These are phyloP conservation scores for Protomyces pachydermus DNA, from an alignment of 1,139 yeast species.

Conservation along the genomic window DNA sequence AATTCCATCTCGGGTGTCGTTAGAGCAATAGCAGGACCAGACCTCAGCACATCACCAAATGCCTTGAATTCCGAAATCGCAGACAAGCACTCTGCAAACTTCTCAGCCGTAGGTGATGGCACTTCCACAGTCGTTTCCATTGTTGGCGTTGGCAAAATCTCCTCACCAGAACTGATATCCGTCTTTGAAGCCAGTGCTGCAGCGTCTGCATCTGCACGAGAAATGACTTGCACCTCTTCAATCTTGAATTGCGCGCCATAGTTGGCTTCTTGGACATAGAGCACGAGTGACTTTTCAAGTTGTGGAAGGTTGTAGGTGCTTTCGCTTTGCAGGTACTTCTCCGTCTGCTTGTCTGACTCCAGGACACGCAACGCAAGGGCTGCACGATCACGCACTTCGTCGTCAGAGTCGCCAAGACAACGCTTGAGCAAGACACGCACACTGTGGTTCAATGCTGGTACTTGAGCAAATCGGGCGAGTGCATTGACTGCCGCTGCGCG, in stretches of 20 bases:
- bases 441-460: slow-evolving; percentile 49
- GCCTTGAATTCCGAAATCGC: slow-evolving; percentile 63
- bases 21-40: slow-evolving; percentile 58
- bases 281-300: slow-evolving; percentile 70
- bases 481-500: slow-evolving; percentile 95
- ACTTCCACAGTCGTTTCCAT: slow-evolving; percentile 31
- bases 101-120: slow-evolving; percentile 48
- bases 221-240: slow-evolving; percentile 55
- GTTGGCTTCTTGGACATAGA: slow-evolving; percentile 59
- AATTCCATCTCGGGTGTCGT: slow-evolving; percentile 94
- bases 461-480: slow-evolving; percentile 78
- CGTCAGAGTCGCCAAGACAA: slow-evolving; percentile 84
- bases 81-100: slow-evolving; percentile 61
- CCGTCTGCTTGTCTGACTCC: slow-evolving; percentile 48
- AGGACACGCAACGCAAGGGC: slow-evolving; percentile 74
- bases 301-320: slow-evolving; percentile 66
- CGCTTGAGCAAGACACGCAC: slow-evolving; percentile 72
- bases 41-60: slow-evolving; percentile 72
- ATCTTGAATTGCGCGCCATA: slow-evolving; percentile 71
- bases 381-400: slow-evolving; percentile 98
- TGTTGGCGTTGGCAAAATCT: slow-evolving; percentile 27
- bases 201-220: slow-evolving; percentile 61
- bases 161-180: slow-evolving; percentile 34
- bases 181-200: slow-evolving; percentile 56
- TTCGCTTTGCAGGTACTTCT: slow-evolving; percentile 50